Conservation (phyloP, 352 stramenopile species). For the Globisporangium paddicum region DNA sequence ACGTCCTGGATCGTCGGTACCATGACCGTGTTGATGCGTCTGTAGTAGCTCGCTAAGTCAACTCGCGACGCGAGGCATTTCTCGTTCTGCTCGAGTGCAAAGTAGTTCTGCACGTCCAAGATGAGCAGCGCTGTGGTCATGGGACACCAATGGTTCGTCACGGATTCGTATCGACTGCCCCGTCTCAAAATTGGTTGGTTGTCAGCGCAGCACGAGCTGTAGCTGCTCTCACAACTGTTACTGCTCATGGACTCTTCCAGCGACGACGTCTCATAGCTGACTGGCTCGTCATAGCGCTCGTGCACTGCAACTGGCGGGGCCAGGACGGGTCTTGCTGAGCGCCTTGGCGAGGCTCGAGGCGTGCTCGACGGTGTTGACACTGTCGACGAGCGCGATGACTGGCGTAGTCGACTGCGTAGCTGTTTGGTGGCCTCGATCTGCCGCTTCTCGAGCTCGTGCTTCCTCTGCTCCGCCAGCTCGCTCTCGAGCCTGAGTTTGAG, state of each 20-base stretch:
- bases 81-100: slow-evolving; percentile 29
- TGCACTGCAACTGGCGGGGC: neutral
- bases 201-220: neutral
- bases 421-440: slow-evolving; percentile 44
- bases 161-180: neutral
- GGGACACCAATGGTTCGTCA: slow-evolving; percentile 44
- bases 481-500: slow-evolving; percentile 19
- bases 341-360: neutral
- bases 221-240: neutral
- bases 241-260: neutral
- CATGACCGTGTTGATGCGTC: slow-evolving; percentile 43
- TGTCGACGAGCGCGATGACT: neutral
- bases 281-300: neutral
- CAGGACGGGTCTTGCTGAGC: too few relatives aligned
- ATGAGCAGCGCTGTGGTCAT: slow-evolving; percentile 65
- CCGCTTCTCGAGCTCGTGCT: slow-evolving; percentile 35
- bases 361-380: slow-evolving; percentile 8
- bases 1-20: slow-evolving; percentile 59
- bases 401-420: slow-evolving; percentile 46
- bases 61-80: slow-evolving; percentile 14
- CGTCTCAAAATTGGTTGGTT: slow-evolving; percentile 11
- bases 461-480: slow-evolving; percentile 17
- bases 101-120: slow-evolving; percentile 73
- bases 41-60: slow-evolving; percentile 29
- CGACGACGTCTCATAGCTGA: slow-evolving; percentile 3